A percentile compares a stretch with the other conserved stretches of the same genome.
phyloP scores from a whole-genome alignment of 148 eudicot genomes.

The Limonium bicolor region DNA sequence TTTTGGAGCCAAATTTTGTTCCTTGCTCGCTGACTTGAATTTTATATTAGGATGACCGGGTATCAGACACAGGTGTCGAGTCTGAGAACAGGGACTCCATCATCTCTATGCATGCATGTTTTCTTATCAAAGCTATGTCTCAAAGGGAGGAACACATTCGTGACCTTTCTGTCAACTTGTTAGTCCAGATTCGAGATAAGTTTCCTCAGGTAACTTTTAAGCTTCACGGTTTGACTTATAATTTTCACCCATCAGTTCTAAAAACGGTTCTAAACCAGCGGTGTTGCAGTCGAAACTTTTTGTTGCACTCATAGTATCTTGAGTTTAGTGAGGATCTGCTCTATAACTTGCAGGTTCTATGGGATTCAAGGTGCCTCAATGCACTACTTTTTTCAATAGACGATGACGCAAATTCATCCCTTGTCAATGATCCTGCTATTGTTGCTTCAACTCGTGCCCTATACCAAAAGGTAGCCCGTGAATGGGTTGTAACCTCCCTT shows the following conservation, averaged over 20 bases:
- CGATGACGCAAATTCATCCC: conserved; percentile 61
- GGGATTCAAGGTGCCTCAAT: conserved; percentile 88
- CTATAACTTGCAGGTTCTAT: conserved; percentile 96
- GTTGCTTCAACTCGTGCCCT: conserved; percentile 68
- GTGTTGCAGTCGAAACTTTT: too few relatives aligned
- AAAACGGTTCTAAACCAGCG: too few relatives aligned
- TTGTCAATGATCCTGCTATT: conserved; percentile 93
- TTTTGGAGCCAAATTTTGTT: too few relatives aligned
- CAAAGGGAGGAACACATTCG: conserved; percentile 91
- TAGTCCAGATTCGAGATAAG: conserved; percentile 69
- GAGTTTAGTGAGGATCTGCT: too few relatives aligned
- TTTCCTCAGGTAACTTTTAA: conserved; percentile 99
- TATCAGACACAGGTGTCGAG: conserved; percentile 63
- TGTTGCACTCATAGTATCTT: too few relatives aligned
- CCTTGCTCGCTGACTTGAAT: too few relatives aligned
- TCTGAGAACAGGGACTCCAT: conserved; percentile 65
- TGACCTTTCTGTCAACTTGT: conserved; percentile 59
- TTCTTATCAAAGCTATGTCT: conserved; percentile 85
- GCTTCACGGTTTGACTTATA: too few relatives aligned
- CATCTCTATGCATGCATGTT: conserved; percentile 75
- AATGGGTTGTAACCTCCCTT: conserved; percentile 87
- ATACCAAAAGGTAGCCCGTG: conserved; percentile 78
- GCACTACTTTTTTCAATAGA: conserved; percentile 66
- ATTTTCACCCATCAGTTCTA: too few relatives aligned
- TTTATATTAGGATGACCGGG: conserved; percentile 67